Base-by-base conservation (phyloP, 192 early-diverging fungal genomes). In the Podila clonocystis region DNA sequence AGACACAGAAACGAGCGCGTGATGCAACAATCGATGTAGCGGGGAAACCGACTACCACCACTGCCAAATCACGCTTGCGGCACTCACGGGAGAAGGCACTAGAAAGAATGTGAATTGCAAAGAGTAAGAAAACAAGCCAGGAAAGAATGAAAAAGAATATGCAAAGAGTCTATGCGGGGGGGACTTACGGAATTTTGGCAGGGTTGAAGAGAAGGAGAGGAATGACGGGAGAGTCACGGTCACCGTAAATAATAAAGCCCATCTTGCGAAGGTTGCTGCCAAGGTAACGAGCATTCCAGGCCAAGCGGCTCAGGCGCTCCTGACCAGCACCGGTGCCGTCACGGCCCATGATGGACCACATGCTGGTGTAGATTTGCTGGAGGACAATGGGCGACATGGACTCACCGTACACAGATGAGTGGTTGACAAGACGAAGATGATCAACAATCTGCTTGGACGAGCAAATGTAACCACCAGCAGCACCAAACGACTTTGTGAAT, bases 401-500 rank as follows among this genome's bases (percentile, higher is more conserved):
- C 86, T 99, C 97, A 31, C 94, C 95, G 76, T 98, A 98, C n/a
- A 94, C 83, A 38, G 91, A 89, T 31, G 96, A 91, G 74, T 96
- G 95, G 72, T 89, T 91, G 67, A 87, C 86, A 49, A 96, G 76
- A 38, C 94, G 90, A 52, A 98, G 73, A 82, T 93, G 87, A 87
- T 96, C 92, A 68, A 99, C 87, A 45, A 97, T 82, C 24, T 85
- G 86, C 77, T 91, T 70, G 41, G 48, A 85, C 9, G 91, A 94
- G 52, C 94, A 92, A 82, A 99, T 94, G 83, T 98, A 98, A 48
- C 97, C 97, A 72, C 97, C 97, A 49, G 97, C 95, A 36, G 97
- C 95, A 73, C 96, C 97, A 90, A 99, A 98, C 59, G 94, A 95
- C 87, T 99, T 98, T 30, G 97, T 98, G 73, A 98, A 97, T 5